Evolutionary conservation across 805 yeast genomes (phyloP), one percentile per base, ranked within the genome.

Genomic region (Diddensiella transvaalensis): DNA sequence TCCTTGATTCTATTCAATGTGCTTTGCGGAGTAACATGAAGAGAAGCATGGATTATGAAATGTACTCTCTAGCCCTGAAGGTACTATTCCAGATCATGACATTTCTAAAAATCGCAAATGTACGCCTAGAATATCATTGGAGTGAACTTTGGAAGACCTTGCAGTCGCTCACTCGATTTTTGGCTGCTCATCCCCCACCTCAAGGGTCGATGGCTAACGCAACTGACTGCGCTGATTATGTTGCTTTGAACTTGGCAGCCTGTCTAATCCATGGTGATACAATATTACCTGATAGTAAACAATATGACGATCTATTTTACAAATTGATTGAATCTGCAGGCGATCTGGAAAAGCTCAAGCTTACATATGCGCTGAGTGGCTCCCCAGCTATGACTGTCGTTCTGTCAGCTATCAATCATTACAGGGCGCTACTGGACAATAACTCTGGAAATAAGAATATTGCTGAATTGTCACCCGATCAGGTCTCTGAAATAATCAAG

Each of bases 101-200:
- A 10, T 44, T 50, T 18, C 47, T 62, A 18, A 47, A 58, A 26
- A 37, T 41, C 13, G 15, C 26, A 15, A 48, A 49, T 33, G 36
- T 45, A 1, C 49, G 60, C 26, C 30, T 52, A 44, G 46, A 44
- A 13, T 70, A 70, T 48, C 63, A 65, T 50, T 70, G 75, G 75
- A 47, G 58, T 6, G 70, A 67, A 42, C 54, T 71, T 30, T 69
- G 72, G 70, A 57, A 54, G 41, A 59, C 71, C 2, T 39, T 68
- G 13, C 46, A 63, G 18, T 55, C 63, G 10, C 40, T 69, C 4
- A 42, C 64, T 6, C 57, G 59, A 41, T 63, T 61, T 40, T 37
- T 63, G 22, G 46, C 52, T 26, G 47, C 52, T 6, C 60, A 58
- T 42, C 56, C 54, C 1, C 52, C 54, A 4, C 32, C 8, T 8